phyloP scores from a whole-genome alignment of 805 yeast species.

The Lipomyces kockii region DNA sequence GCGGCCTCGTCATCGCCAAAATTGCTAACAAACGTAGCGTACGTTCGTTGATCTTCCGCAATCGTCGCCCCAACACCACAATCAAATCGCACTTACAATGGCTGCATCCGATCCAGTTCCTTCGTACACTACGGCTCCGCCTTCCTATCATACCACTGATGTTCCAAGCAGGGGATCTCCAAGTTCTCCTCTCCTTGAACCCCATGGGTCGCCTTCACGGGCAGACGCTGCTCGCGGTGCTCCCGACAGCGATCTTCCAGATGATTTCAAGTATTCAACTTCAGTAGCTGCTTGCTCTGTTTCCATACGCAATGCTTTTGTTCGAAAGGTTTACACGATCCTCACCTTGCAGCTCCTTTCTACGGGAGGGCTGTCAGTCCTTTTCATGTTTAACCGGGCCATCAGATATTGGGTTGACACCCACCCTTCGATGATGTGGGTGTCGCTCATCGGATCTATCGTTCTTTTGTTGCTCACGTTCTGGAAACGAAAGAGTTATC shows the following conservation, averaged over 20 bases:
- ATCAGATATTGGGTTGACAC: constrained; percentile 60
- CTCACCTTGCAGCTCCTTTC: constrained; percentile 65
- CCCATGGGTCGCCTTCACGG: constrained; percentile 18
- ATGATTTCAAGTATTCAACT: constrained; percentile 83
- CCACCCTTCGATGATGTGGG: constrained; percentile 63
- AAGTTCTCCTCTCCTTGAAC: constrained; percentile 24
- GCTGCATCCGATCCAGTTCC: background rate
- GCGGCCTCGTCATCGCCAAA: background rate
- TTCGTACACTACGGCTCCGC: constrained; percentile 31
- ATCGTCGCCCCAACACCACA: background rate
- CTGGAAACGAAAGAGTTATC: constrained; percentile 68
- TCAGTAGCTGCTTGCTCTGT: constrained; percentile 78
- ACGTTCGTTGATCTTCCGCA: background rate
- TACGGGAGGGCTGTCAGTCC: constrained; percentile 62
- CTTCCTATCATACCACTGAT: constrained; percentile 19
- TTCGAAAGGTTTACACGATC: constrained; percentile 78
- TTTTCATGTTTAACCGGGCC: constrained; percentile 53
- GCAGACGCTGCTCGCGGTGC: constrained; percentile 18
- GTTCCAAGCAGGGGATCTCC: background rate
- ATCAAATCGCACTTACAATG: background rate
- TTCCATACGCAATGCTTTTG: constrained; percentile 72
- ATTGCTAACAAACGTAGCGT: too few species aligned
- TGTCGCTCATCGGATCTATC: constrained; percentile 62
- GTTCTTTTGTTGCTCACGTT: constrained; percentile 68
- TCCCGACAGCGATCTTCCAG: constrained; percentile 34